Conservation (phyloP, 192 early-diverging fungal species). For the Physocladia obscura region DNA sequence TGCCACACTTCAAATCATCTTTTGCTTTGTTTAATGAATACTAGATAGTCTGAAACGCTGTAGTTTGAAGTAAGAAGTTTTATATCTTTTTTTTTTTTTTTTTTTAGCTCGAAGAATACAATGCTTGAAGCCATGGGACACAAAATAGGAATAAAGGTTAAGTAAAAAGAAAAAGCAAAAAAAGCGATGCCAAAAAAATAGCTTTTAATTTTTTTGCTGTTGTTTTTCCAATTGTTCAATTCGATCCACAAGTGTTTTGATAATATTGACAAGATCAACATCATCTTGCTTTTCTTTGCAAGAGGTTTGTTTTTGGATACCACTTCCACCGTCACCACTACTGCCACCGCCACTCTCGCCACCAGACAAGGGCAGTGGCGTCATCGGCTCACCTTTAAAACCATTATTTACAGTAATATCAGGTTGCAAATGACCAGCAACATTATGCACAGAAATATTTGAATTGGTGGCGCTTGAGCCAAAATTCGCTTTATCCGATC, state of each 20-base stretch:
- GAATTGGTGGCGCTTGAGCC: background rate
- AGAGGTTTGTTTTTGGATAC: background rate
- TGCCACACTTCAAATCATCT: no score
- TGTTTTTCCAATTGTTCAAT: slow-evolving; percentile 37
- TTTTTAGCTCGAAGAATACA: no score
- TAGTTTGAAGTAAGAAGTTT: no score
- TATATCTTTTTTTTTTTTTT: no score
- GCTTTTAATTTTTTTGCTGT: no score
- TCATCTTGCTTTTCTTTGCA: background rate
- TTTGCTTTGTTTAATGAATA: no score
- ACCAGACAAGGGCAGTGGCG: slow-evolving; percentile 3
- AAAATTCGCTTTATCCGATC: background rate
- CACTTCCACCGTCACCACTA: background rate
- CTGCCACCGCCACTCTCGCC: background rate
- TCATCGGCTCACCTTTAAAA: slow-evolving; percentile 38
- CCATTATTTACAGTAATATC: slow-evolving; percentile 19
- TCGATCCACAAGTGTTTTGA: slow-evolving; percentile 39
- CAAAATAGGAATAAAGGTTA: no score
- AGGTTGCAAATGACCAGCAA: slow-evolving; percentile 10
- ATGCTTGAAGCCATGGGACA: no score
- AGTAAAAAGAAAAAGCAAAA: no score
- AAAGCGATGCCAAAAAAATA: no score
- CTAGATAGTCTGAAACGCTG: no score
- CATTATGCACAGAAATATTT: background rate
- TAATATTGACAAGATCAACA: slow-evolving; percentile 15